These are phyloP conservation scores for Didymella arachidicola DNA, from an alignment of 2,329 filamentous ascomycete genomes.

Conservation along the genomic window DNA sequence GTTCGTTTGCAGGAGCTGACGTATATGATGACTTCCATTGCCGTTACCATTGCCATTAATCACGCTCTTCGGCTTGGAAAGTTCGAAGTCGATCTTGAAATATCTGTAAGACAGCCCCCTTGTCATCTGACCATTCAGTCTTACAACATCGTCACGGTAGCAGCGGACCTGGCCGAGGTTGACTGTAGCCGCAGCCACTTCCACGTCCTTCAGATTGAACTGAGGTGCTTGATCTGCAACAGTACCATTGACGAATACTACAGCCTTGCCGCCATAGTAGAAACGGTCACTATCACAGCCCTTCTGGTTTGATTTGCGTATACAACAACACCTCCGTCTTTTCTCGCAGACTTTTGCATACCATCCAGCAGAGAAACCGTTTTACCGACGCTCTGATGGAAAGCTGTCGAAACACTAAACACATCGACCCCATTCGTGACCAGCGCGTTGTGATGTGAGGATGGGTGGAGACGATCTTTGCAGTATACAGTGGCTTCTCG, in stretches of 20 bases:
- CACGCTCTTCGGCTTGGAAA: conserved; percentile 53
- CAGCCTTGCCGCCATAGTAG: conserved; percentile 59
- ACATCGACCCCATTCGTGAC: conserved; percentile 74
- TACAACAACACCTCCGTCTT: conserved; percentile 64
- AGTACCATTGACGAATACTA: conserved; percentile 69
- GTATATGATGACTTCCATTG: conserved; percentile 53
- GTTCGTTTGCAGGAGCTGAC: conserved; percentile 62
- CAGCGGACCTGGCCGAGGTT: conserved; percentile 73
- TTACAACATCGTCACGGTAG: conserved; percentile 63
- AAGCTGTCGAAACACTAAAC: conserved; percentile 70
- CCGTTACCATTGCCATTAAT: conserved; percentile 56
- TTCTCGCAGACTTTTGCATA: conserved; percentile 70
- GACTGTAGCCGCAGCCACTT: conserved; percentile 63
- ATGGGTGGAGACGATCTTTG: conserved; percentile 54
- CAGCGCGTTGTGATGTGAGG: conserved; percentile 64
- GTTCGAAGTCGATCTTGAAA: conserved; percentile 54
- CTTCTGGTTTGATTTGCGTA: conserved; percentile 68
- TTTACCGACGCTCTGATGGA: conserved; percentile 73
- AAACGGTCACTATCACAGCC: conserved; percentile 54
- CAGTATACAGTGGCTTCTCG: conserved; percentile 67
- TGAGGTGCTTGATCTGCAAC: conserved; percentile 71
- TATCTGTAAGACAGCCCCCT: conserved; percentile 56
- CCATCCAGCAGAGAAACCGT: conserved; percentile 68
- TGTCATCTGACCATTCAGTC: conserved; percentile 63
- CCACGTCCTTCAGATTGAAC: conserved; percentile 64